Conservation (phyloP, 768 basidiomycete species). For the Xerocomus potaroensis region DNA sequence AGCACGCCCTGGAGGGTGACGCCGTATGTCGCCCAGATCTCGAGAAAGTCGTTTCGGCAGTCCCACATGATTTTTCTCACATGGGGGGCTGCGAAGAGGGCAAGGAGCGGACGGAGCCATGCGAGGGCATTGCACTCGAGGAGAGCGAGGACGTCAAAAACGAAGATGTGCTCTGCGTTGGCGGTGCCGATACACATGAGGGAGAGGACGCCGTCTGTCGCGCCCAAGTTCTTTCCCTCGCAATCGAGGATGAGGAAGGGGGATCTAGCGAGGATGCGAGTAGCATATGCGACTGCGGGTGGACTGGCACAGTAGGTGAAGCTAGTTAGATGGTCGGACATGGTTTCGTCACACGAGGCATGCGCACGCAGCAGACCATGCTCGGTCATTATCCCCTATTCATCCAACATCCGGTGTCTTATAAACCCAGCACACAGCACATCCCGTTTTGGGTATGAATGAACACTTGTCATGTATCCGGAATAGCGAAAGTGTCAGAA, state of each 20-base stretch:
- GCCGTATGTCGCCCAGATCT: conserved; percentile 28
- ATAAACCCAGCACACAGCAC: not conserved
- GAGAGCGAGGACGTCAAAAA: conserved; percentile 36
- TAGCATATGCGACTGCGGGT: conserved; percentile 15
- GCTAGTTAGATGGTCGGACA: conserved; percentile 15
- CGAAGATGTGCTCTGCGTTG: conserved; percentile 29
- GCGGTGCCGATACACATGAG: conserved; percentile 35
- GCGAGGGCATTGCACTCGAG: conserved; percentile 8
- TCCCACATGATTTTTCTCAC: conserved; percentile 41
- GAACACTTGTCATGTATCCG: too few species aligned
- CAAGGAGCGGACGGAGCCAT: conserved; percentile 23
- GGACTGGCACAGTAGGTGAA: conserved; percentile 19
- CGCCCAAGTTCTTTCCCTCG: conserved; percentile 36
- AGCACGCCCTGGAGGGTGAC: conserved; percentile 31
- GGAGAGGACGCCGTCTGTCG: conserved; percentile 28
- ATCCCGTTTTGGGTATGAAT: too few species aligned
- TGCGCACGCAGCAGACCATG: not conserved
- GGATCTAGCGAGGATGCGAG: conserved; percentile 16
- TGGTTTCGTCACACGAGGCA: conserved; percentile 17
- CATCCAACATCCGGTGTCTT: not conserved
- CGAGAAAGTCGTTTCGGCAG: conserved; percentile 39
- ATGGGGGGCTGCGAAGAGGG: conserved; percentile 25
- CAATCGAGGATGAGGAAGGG: conserved; percentile 36
- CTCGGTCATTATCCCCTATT: not conserved
- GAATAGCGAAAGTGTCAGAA: too few species aligned